These are phyloP conservation scores for Colletotrichum melonis DNA, from an alignment of 2,329 filamentous ascomycete genomes.

Conservation along the genomic window DNA sequence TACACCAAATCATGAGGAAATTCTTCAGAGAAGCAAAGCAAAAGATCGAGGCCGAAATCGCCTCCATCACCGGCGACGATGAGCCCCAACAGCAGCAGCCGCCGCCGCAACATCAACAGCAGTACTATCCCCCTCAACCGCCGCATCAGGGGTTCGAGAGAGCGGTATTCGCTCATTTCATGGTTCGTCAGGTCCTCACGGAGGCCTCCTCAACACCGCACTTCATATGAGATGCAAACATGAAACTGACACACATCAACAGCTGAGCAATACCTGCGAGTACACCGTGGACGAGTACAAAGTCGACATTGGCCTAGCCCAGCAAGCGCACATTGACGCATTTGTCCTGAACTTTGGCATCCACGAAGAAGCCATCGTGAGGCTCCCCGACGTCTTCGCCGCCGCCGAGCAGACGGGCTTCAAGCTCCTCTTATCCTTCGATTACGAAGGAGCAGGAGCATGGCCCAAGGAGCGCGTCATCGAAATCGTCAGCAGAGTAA, in stretches of 20 bases:
- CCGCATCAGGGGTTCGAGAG: constrained; percentile 18
- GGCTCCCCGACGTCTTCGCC: constrained; percentile 25
- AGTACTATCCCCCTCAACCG: not conserved
- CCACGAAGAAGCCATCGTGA: constrained; percentile 34
- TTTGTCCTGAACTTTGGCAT: constrained; percentile 34
- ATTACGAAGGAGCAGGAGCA: constrained; percentile 31
- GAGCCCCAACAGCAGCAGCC: constrained; percentile 16
- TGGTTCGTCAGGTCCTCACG: not conserved
- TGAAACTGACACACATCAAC: not conserved
- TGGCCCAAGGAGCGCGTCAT: constrained; percentile 31
- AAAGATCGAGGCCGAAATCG: constrained; percentile 34
- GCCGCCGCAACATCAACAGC: not conserved
- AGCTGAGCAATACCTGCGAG: constrained; percentile 33
- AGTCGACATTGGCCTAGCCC: constrained; percentile 29
- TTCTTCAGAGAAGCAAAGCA: constrained; percentile 31
- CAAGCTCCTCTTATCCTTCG: constrained; percentile 33
- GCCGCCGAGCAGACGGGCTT: constrained; percentile 32
- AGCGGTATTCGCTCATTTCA: constrained; percentile 33
- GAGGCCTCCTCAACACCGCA: not conserved
- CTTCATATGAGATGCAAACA: not conserved
- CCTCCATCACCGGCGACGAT: constrained; percentile 31
- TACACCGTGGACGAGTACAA: constrained; percentile 30
- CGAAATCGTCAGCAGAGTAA: constrained; percentile 24
- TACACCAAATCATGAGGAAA: constrained; percentile 21
- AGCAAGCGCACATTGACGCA: constrained; percentile 33